Evolutionary conservation across 495 filamentous ascomycete species (phyloP), one percentile per base, ranked within the genome.

Genomic region (Trichoderma gamsii): DNA sequence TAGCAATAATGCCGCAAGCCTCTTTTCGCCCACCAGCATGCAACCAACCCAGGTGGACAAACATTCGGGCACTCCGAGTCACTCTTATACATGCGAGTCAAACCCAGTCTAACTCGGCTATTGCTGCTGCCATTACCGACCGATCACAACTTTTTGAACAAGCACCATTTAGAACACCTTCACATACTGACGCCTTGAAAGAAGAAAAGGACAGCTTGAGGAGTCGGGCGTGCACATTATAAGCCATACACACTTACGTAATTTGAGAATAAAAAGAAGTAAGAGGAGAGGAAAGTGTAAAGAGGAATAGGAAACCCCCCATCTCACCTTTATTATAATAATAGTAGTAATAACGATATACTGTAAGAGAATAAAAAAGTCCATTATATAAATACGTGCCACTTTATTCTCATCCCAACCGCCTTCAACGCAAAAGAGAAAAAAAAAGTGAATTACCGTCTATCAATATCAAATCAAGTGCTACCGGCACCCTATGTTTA

Each of bases 331-430:
- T 3, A 38, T 38, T 38, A 38, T 38, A 38, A 38, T 38, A 38
- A 38, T 7, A 38, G 35, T 38, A 38, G 35, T 38, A 38, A 38
- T 38, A 38, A 6, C 7, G 8, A 38, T 9, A 61, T 23, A 27
- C 23, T 25, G 21, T 1, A 27, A n/a, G 11, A 59, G 51, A 12
- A 59, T 6, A 25, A 27, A 25, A 59, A 59, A 59, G n/a, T 9
- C 56, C 56, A 61, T 61, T 61, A 61, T 23, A 12, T 3, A 13
- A 61, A 61, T 15, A 38, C 35, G 35, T 38, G 35, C 35, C 35
- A 38, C 29, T 61, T 61, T 29, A 61, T 35, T 61, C 56, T 61
- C 56, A 32, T 61, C 56, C 23, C 56, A 61, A 38, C 35, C 35
- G 35, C 35, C 35, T 38, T 9, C 35, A 38, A 38, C 3, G 8